Evolutionary conservation across 495 filamentous ascomycete species (phyloP), one percentile per base, ranked within the genome.

Genomic region (Hyaloscypha hepaticicola): DNA sequence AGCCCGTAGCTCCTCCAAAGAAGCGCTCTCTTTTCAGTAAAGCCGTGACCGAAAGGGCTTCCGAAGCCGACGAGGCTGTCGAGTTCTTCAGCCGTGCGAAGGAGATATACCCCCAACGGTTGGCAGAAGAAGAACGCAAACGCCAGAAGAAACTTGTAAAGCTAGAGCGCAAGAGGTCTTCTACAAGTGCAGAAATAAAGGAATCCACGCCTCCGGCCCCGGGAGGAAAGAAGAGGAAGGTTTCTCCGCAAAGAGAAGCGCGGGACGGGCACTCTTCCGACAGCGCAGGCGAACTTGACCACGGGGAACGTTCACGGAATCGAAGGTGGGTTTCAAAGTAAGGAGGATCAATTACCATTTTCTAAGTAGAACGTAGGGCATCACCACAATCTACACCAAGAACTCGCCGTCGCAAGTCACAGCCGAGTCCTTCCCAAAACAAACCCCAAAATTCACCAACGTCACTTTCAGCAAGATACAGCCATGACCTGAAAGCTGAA

Each of bases 21-120:
- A 90, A 88, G 78, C 81, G 79, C 58, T 80, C 81, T 1, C 80
- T 92, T 31, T 91, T 91, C 72, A 91, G 87, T 34, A 87, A 85
- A 72, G 86, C 88, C 28, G 79, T 82, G 0, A 87, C 80, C 75
- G 78, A 82, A 45, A 82, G 73, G 49, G 76, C 74, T 3, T 66
- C 76, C 1, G 66, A 58, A 38, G 62, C 64, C 19, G 77, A 79
- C 26, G 78, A 83, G 28, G 75, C 77, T 12, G 66, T 83, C 7
- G 82, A 87, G 22, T 83, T 93, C 50, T 93, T 92, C 70, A 84
- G 85, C 34, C 85, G 86, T 28, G 85, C 87, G 16, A 81, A 82
- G 58, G 85, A 89, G 62, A 82, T 84, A 1, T 90, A 88, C 65
- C 76, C 78, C 14, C 80, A 85, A 49, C 81, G 85, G 38, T 62